Conservation (phyloP, 352 stramenopile genomes). For the Pythium periplocum region DNA sequence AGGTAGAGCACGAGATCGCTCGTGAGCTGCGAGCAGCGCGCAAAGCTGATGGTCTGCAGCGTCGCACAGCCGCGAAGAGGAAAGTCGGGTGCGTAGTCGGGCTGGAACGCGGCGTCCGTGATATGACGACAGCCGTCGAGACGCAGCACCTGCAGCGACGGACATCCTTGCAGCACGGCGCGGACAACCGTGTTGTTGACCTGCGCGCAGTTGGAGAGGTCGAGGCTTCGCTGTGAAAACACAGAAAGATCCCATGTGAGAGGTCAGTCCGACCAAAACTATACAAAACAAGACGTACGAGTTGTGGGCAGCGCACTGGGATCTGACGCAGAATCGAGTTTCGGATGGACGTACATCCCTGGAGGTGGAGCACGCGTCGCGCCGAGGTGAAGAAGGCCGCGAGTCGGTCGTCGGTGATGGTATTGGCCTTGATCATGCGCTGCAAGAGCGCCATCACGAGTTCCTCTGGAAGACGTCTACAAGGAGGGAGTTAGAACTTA, state of each 20-base stretch:
- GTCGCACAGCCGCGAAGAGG: slow-evolving; percentile 67
- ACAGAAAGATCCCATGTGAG: not conserved
- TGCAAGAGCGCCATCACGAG: slow-evolving; percentile 69
- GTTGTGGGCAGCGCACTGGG: slow-evolving; percentile 70
- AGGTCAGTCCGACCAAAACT: slow-evolving; percentile 2
- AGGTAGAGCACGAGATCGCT: slow-evolving; percentile 72
- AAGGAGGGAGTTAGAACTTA: not conserved
- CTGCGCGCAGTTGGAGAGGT: slow-evolving; percentile 82
- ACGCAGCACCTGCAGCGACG: slow-evolving; percentile 69
- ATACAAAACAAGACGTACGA: slow-evolving; percentile 36
- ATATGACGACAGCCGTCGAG: slow-evolving; percentile 84
- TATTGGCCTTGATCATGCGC: slow-evolving; percentile 66
- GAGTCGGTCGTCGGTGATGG: slow-evolving; percentile 78
- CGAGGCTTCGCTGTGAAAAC: slow-evolving; percentile 54
- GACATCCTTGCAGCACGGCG: slow-evolving; percentile 71
- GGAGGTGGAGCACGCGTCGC: slow-evolving; percentile 64
- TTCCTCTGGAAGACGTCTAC: slow-evolving; percentile 75
- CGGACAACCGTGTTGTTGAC: slow-evolving; percentile 85
- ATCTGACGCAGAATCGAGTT: slow-evolving; percentile 87
- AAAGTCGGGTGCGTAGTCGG: slow-evolving; percentile 69
- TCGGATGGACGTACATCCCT: slow-evolving; percentile 69
- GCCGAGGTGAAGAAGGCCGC: slow-evolving; percentile 77
- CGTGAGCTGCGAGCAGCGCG: slow-evolving; percentile 79
- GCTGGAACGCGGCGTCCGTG: slow-evolving; percentile 84
- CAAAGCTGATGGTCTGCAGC: slow-evolving; percentile 73